Conservation (phyloP, 148 eudicot genomes). For the Chenopodium berlandieri region DNA sequence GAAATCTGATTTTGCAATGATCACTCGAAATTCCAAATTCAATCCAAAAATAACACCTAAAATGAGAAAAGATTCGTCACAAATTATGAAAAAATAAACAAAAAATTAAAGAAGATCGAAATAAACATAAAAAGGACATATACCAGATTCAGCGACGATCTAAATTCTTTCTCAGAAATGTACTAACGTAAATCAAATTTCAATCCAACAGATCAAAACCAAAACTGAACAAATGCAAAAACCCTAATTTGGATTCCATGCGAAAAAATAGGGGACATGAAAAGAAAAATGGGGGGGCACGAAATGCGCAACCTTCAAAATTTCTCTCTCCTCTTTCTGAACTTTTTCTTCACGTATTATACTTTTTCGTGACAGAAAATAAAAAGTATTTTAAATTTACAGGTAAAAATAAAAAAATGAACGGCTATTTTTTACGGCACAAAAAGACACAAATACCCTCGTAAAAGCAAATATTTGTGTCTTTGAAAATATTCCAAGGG, state of each 20-base stretch:
- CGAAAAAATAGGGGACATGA: neutral
- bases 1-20: neutral
- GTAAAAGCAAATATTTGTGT: no score
- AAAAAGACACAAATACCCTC: no score
- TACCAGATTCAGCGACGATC: conserved; percentile 27
- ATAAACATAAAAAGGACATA: neutral
- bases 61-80: conserved; percentile 5
- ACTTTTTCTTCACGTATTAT: conserved; percentile 2
- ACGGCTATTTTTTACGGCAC: no score
- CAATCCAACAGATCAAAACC: neutral
- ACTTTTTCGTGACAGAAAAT: neutral
- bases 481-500: no score
- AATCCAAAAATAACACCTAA: neutral
- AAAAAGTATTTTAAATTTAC: neutral
- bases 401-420: neutral
- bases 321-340: conserved; percentile 3
- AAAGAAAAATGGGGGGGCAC: neutral
- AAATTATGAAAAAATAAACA: neutral
- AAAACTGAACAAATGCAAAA: neutral
- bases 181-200: neutral
- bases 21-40: neutral
- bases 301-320: neutral
- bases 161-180: neutral
- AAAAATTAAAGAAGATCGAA: neutral
- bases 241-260: conserved; percentile 2